These are phyloP conservation scores for Pythium insidiosum DNA, from an alignment of 352 stramenopile species.

Conservation along the genomic window DNA sequence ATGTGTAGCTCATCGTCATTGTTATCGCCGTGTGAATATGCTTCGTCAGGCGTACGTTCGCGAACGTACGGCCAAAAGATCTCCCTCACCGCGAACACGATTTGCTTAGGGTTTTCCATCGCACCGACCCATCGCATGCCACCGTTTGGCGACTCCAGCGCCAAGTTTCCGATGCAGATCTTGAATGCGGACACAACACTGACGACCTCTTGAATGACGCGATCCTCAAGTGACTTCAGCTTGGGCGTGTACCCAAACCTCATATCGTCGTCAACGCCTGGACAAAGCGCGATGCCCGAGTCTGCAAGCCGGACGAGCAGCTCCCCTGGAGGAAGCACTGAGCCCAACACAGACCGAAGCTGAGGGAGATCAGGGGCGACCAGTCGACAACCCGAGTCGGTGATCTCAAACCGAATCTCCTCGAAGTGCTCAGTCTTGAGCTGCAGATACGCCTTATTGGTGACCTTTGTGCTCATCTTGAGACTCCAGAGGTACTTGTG, in stretches of 20 bases:
- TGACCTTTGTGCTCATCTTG: slow-evolving; percentile 38
- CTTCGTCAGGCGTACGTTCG: slow-evolving; percentile 2
- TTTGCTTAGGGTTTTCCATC: slow-evolving; percentile 36
- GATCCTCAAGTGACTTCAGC: slow-evolving; percentile 53
- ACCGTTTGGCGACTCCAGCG: slow-evolving; percentile 14
- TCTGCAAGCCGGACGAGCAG: slow-evolving; percentile 41
- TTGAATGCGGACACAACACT: slow-evolving; percentile 58
- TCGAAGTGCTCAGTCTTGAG: slow-evolving; percentile 50
- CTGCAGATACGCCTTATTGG: slow-evolving; percentile 28
- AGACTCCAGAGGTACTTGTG: slow-evolving; percentile 56
- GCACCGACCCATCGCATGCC: slow-evolving; percentile 20
- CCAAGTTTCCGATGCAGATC: slow-evolving; percentile 33
- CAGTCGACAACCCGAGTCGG: slow-evolving; percentile 43
- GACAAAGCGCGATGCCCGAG: slow-evolving; percentile 59
- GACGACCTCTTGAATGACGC: slow-evolving; percentile 63
- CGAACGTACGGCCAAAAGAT: slow-evolving; percentile 72
- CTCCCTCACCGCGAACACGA: slow-evolving; percentile 69
- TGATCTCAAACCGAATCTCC: slow-evolving; percentile 61
- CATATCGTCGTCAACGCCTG: slow-evolving; percentile 24
- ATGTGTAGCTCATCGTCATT: slow-evolving; percentile 6
- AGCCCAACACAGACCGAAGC: slow-evolving; percentile 26
- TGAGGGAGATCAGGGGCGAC: slow-evolving; percentile 38
- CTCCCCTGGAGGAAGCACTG: slow-evolving; percentile 39
- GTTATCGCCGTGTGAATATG: not conserved
- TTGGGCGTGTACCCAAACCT: slow-evolving; percentile 37